phyloP scores from a whole-genome alignment of 2,329 filamentous ascomycete genomes.

The Aschersonia sp. region DNA sequence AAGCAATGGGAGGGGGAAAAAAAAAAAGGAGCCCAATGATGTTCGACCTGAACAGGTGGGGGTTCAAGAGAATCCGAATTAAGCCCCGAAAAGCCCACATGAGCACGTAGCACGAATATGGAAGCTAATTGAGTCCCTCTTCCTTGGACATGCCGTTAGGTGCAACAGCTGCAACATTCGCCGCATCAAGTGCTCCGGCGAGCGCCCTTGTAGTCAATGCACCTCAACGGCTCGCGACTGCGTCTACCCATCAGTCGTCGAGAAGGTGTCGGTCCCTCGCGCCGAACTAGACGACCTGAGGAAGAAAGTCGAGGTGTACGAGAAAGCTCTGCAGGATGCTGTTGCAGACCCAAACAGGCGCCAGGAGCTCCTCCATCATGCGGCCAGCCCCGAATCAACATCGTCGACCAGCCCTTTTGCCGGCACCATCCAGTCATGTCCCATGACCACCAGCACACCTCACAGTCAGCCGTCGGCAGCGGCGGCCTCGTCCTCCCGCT shows the following conservation, averaged over 20 bases:
- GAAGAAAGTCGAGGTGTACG: constrained; percentile 23
- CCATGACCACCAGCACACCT: neutral
- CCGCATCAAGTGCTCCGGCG: constrained; percentile 36
- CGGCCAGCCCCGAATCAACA: constrained; percentile 9
- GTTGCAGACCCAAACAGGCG: constrained; percentile 20
- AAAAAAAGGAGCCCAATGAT: neutral
- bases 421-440: neutral
- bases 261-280: constrained; percentile 27
- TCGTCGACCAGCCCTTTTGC: constrained; percentile 9
- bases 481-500: constrained; percentile 1
- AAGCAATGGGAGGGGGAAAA: no score
- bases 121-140: neutral
- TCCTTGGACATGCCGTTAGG: constrained; percentile 12
- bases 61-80: neutral
- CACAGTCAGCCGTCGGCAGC: constrained; percentile 1
- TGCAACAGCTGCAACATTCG: constrained; percentile 39
- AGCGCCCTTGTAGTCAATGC: constrained; percentile 32
- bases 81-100: neutral
- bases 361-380: constrained; percentile 16
- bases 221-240: constrained; percentile 26
- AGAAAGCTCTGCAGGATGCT: constrained; percentile 21
- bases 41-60: neutral
- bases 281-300: constrained; percentile 26
- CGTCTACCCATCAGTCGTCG: constrained; percentile 27
- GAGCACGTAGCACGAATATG: neutral